Percentiles rank a stretch among this genome's conserved stretches.
phyloP scores from a whole-genome alignment of 192 early-diverging fungal species.

The Phlyctochytrium planicorne region DNA sequence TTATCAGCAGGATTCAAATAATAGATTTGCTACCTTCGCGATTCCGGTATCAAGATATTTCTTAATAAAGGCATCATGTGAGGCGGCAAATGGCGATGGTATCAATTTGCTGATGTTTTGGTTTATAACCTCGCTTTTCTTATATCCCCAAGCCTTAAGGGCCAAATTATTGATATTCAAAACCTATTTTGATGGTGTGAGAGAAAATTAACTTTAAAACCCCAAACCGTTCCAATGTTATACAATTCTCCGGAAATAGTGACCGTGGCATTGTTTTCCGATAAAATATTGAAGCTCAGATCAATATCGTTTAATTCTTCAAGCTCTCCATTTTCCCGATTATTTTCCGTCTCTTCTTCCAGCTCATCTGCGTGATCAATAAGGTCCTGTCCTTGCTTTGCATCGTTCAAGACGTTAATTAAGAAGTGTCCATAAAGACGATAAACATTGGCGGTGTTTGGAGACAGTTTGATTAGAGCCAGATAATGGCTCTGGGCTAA shows the following conservation, averaged over 20 bases:
- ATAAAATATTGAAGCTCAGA: conserved; percentile 14
- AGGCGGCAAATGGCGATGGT: conserved; percentile 37
- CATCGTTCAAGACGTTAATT: conserved; percentile 43
- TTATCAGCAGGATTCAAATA: background rate
- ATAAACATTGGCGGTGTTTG: conserved; percentile 33
- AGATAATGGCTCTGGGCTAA: conserved; percentile 35
- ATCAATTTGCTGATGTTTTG: conserved; percentile 39
- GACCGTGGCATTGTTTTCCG: conserved; percentile 29
- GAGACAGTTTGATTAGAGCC: conserved; percentile 37
- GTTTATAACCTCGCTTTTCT: conserved; percentile 26
- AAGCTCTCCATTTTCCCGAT: conserved; percentile 5
- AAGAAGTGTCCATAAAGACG: conserved; percentile 45
- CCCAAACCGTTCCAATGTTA: conserved; percentile 25
- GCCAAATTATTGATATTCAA: conserved; percentile 18
- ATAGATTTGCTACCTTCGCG: conserved; percentile 28
- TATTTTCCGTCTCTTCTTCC: conserved; percentile 25
- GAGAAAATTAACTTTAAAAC: background rate
- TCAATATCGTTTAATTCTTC: conserved; percentile 11
- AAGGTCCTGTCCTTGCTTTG: conserved; percentile 31
- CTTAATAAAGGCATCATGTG: conserved; percentile 32
- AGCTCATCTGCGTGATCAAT: conserved; percentile 47
- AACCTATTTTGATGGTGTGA: background rate
- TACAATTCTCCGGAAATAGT: conserved; percentile 39
- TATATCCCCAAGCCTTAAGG: conserved; percentile 26
- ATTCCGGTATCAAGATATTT: conserved; percentile 44